Conservation (phyloP, 257 asterid species). For the Craterostigma plantagineum region DNA sequence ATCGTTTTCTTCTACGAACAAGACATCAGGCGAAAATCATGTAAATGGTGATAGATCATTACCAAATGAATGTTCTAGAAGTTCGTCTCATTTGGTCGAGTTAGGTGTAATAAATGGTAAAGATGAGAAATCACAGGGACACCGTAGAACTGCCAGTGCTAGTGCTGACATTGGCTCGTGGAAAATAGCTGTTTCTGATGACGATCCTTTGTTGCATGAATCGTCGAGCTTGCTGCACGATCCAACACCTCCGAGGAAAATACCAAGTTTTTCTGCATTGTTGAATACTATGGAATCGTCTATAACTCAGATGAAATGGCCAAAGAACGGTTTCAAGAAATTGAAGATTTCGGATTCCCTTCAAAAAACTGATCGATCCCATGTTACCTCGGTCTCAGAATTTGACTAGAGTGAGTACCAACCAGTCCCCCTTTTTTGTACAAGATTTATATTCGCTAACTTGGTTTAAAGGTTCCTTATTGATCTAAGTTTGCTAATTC, state of each 20-base stretch:
- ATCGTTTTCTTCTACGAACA: slow-evolving; percentile 15
- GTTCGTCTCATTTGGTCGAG: slow-evolving; percentile 34
- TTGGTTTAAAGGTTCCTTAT: neutral
- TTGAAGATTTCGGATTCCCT: slow-evolving; percentile 32
- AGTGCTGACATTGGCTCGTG: slow-evolving; percentile 72
- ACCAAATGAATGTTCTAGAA: slow-evolving; percentile 21
- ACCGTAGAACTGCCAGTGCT: slow-evolving; percentile 90
- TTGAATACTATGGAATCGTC: slow-evolving; percentile 59
- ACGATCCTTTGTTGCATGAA: slow-evolving; percentile 13
- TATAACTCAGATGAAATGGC: slow-evolving; percentile 48
- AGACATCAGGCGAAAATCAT: slow-evolving; percentile 12
- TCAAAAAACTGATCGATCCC: slow-evolving; percentile 29
- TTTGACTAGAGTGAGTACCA: slow-evolving; percentile 34
- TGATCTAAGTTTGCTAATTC: neutral
- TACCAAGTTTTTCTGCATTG: slow-evolving; percentile 65
- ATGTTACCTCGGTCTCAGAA: slow-evolving; percentile 38
- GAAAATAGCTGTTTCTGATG: slow-evolving; percentile 48
- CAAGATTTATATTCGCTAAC: neutral
- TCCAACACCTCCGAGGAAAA: slow-evolving; percentile 41
- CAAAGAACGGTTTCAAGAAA: slow-evolving; percentile 70
- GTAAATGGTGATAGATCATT: slow-evolving; percentile 11
- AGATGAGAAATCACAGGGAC: slow-evolving; percentile 37
- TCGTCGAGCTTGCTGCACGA: slow-evolving; percentile 22
- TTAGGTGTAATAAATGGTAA: slow-evolving; percentile 26
- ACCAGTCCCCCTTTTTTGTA: slow-evolving; percentile 1